These are phyloP conservation scores for Paragyromitra xinjiangensis DNA, from an alignment of 495 filamentous ascomycete genomes.

Conservation along the genomic window DNA sequence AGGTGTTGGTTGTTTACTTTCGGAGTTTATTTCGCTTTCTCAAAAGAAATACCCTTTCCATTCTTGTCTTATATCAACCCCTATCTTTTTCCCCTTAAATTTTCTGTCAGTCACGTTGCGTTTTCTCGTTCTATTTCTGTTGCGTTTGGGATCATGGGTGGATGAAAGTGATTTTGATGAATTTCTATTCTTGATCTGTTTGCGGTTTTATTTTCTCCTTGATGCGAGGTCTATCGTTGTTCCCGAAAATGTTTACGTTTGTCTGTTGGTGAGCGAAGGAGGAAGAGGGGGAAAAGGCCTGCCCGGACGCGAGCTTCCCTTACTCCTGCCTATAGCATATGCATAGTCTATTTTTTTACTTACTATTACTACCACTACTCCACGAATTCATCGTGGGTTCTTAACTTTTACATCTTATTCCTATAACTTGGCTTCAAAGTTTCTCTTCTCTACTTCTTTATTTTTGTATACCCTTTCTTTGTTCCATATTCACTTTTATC, in stretches of 20 bases:
- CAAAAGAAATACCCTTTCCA: slow-evolving; percentile 34
- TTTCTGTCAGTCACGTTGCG: slow-evolving; percentile 35
- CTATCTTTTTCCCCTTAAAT: slow-evolving; percentile 38
- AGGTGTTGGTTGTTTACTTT: slow-evolving; percentile 37
- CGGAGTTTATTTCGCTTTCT: slow-evolving; percentile 40
- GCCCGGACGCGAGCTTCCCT: slow-evolving; percentile 25
- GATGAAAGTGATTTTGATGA: slow-evolving; percentile 55
- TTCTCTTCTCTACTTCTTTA: slow-evolving; percentile 31
- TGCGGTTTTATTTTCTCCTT: slow-evolving; percentile 25
- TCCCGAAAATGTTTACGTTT: slow-evolving; percentile 27
- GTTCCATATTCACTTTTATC: slow-evolving; percentile 49
- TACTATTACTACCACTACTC: slow-evolving; percentile 4
- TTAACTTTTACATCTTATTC: slow-evolving; percentile 58
- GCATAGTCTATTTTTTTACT: slow-evolving; percentile 40
- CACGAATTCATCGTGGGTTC: slow-evolving; percentile 48
- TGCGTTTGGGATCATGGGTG: slow-evolving; percentile 49
- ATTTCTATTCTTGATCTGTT: slow-evolving; percentile 38
- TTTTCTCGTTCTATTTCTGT: slow-evolving; percentile 48
- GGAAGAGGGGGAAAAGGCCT: slow-evolving; percentile 21
- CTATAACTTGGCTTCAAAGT: slow-evolving; percentile 30
- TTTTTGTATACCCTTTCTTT: slow-evolving; percentile 37
- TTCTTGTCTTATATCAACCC: slow-evolving; percentile 48
- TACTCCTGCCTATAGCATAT: slow-evolving; percentile 30
- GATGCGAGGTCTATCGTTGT: slow-evolving; percentile 31
- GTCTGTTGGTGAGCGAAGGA: slow-evolving; percentile 13